Conservation (phyloP, 257 asterid species). For the Penstemon newberryi region DNA sequence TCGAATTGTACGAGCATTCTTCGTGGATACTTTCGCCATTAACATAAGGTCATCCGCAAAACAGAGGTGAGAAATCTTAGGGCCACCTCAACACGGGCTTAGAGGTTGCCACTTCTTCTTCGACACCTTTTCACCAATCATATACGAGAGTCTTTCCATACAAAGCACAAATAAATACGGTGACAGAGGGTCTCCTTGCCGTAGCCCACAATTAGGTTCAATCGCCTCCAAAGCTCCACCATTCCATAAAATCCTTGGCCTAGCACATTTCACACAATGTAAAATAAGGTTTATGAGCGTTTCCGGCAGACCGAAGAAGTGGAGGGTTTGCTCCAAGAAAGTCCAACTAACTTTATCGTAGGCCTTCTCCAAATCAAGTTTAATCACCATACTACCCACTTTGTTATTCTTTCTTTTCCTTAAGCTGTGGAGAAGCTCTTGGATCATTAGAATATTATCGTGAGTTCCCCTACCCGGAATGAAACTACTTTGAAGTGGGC, state of each 20-base stretch:
- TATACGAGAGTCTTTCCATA: not conserved
- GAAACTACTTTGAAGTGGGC: not conserved
- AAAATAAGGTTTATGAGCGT: not conserved
- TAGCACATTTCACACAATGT: not conserved
- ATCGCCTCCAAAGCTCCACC: not conserved
- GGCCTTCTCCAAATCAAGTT: not conserved
- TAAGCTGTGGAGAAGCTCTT: not conserved
- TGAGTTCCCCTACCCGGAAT: not conserved
- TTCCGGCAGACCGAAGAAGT: not conserved
- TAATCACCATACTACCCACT: not conserved
- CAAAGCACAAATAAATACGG: not conserved
- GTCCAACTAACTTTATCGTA: not conserved
- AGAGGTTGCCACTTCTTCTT: not conserved
- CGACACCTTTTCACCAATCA: not conserved
- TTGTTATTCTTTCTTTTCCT: no score
- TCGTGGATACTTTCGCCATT: no score
- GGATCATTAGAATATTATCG: not conserved
- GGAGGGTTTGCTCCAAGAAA: not conserved
- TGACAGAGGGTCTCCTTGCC: not conserved
- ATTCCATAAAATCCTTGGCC: not conserved
- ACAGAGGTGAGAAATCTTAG: not conserved
- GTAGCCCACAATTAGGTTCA: not conserved
- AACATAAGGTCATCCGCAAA: not conserved
- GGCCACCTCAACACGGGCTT: not conserved
- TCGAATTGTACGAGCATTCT: no score